Evolutionary conservation across 768 basidiomycete genomes (phyloP).

Genomic region (Asterophora lycoperdoides): DNA sequence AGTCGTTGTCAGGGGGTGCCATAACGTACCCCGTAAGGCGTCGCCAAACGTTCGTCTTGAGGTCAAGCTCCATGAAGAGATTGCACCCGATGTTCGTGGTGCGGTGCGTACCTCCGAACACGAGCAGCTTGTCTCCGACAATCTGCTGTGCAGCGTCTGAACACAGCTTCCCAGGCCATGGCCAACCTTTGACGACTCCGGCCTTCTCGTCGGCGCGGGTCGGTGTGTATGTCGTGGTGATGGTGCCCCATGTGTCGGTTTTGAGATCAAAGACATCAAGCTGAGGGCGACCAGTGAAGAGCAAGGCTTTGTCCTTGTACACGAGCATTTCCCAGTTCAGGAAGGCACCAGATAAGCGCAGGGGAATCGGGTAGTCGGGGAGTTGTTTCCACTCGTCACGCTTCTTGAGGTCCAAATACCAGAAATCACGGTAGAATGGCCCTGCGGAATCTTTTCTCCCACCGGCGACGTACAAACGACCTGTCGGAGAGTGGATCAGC

Average conservation of each 20-base stretch:
- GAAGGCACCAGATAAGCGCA: slow-evolving; percentile 11
- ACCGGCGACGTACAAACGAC: slow-evolving; percentile 26
- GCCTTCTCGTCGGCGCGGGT: slow-evolving; percentile 15
- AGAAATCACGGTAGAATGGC: slow-evolving; percentile 25
- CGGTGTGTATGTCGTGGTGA: slow-evolving; percentile 22
- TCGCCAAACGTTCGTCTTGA: slow-evolving; percentile 26
- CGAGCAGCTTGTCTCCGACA: slow-evolving; percentile 30
- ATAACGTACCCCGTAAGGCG: slow-evolving; percentile 19
- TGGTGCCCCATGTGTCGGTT: slow-evolving; percentile 28
- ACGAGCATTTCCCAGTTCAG: slow-evolving; percentile 23
- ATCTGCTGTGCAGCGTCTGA: slow-evolving; percentile 20
- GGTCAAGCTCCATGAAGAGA: slow-evolving; percentile 34
- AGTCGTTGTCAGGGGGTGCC: slow-evolving; percentile 14
- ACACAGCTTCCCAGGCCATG: slow-evolving; percentile 15
- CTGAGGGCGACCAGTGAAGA: slow-evolving; percentile 28
- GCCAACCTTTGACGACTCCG: slow-evolving; percentile 21
- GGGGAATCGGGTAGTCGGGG: slow-evolving; percentile 23
- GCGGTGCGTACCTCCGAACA: slow-evolving; percentile 34
- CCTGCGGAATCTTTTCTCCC: slow-evolving; percentile 21
- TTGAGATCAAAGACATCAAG: slow-evolving; percentile 35
- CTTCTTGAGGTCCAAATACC: slow-evolving; percentile 23
- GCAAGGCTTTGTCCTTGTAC: slow-evolving; percentile 30
- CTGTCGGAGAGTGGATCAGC: no score
- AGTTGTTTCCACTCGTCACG: slow-evolving; percentile 23
- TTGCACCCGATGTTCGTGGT: slow-evolving; percentile 30